Base-by-base conservation (phyloP, 306 rosid genomes). In the Vachellia collinsii region DNA sequence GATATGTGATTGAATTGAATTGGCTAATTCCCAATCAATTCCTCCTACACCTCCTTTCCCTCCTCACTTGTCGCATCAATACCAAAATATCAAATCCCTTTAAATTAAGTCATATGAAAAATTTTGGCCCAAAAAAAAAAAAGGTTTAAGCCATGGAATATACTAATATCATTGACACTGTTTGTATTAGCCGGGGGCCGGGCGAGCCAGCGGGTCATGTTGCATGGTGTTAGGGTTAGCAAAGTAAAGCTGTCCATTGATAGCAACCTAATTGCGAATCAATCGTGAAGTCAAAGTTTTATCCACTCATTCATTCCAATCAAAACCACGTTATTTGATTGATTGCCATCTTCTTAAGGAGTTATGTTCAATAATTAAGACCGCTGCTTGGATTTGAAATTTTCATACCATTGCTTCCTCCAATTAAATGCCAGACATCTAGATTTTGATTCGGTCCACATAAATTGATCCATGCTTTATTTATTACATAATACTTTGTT, bases 31-130 rank as follows among this genome's bases (percentile, higher is more conserved):
- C 62, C 74, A 76, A 64, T 53, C 76, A 51, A 74, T 85, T 70
- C n/a, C n/a, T n/a, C n/a, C 34, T 29, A 2, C 34, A 67, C 46
- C 75, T 83, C 74, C 79, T 61, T 70, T 72, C 80, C 80, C 63
- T 80, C 81, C 79, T 43, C 44, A 37, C 39, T 69, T 39, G 85
- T 83, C 90, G 65, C 80, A 6, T 80, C 88, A 23, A 3, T 54
- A n/a, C 34, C 34, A 29, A 29, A n/a, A n/a, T n/a, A n/a, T n/a
- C n/a, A n/a, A n/a, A n/a, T n/a, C n/a, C n/a, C n/a, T n/a, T n/a
- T n/a, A n/a, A n/a, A n/a, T n/a, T n/a, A n/a, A n/a, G n/a, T n/a
- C n/a, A n/a, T n/a, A n/a, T n/a, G n/a, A n/a, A n/a, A n/a, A n/a
- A n/a, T n/a, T n/a, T n/a, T n/a, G n/a, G n/a, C n/a, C n/a, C n/a